Evolutionary conservation across 495 filamentous ascomycete genomes (phyloP).

Genomic region (Xylaria palmicola): DNA sequence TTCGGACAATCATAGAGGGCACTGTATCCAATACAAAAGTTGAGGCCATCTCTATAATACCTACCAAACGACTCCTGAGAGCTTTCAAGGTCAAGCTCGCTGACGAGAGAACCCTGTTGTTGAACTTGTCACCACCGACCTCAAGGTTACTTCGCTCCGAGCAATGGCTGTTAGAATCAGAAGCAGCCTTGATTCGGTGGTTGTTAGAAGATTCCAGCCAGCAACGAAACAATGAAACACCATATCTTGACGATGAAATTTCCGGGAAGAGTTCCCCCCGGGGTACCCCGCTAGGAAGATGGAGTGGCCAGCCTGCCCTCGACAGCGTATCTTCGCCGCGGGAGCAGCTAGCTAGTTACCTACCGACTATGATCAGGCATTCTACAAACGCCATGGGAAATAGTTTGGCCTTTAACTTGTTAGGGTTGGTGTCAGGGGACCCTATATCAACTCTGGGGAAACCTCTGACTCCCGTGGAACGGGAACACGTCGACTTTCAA

Average conservation of each 20-base stretch:
- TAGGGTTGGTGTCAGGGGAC: conserved; percentile 24
- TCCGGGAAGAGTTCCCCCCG: background rate
- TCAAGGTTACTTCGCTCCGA: conserved; percentile 43
- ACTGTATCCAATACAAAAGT: conserved; percentile 29
- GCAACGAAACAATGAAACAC: background rate
- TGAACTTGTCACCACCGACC: conserved; percentile 35
- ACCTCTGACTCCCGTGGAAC: conserved; percentile 19
- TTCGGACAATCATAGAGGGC: conserved; percentile 34
- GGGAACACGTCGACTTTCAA: conserved; percentile 29
- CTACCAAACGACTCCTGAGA: conserved; percentile 32
- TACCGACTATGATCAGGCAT: conserved; percentile 36
- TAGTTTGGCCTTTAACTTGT: conserved; percentile 33
- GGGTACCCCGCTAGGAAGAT: background rate
- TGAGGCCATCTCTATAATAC: conserved; percentile 26
- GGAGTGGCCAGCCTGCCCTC: background rate
- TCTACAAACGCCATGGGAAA: conserved; percentile 24
- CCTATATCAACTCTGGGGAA: conserved; percentile 29
- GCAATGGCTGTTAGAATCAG: conserved; percentile 32
- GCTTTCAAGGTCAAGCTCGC: conserved; percentile 36
- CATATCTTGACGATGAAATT: background rate
- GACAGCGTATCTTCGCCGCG: background rate
- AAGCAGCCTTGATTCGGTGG: conserved; percentile 26
- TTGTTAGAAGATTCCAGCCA: background rate
- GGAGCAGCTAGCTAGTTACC: conserved; percentile 14
- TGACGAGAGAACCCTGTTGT: conserved; percentile 31